These are phyloP conservation scores for Corymbia calophylla DNA, from an alignment of 441 rosid genomes.

Conservation along the genomic window DNA sequence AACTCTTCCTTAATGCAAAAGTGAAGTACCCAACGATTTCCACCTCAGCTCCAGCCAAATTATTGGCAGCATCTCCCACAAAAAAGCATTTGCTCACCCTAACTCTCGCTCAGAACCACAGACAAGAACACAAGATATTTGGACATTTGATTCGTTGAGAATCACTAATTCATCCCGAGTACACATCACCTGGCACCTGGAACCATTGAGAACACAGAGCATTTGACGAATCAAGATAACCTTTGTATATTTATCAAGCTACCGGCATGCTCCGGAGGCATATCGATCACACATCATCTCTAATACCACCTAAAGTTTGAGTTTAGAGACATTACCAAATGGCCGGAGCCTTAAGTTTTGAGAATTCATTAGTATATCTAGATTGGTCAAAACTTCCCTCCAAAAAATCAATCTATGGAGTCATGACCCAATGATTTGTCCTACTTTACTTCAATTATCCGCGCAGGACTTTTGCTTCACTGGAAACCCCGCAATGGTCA, in stretches of 20 bases:
- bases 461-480: background rate
- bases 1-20: background rate
- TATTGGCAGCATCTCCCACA: background rate
- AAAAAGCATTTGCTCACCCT: background rate
- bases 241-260: background rate
- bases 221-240: background rate
- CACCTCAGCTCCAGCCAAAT: background rate
- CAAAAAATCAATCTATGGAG: background rate
- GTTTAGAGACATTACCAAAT: background rate
- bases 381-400: background rate
- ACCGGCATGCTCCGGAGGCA: background rate
- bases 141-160: background rate
- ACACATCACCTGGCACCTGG: background rate
- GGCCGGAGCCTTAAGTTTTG: background rate
- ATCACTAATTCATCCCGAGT: background rate
- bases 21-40: background rate
- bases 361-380: background rate
- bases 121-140: background rate
- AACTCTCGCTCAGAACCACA: background rate
- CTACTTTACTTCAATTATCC: background rate
- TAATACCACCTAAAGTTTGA: background rate
- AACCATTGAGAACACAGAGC: background rate
- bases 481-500: background rate
- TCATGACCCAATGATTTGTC: background rate
- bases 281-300: background rate